Conservation (phyloP, 2,329 filamentous ascomycete genomes). For the Beauveria varroae region DNA sequence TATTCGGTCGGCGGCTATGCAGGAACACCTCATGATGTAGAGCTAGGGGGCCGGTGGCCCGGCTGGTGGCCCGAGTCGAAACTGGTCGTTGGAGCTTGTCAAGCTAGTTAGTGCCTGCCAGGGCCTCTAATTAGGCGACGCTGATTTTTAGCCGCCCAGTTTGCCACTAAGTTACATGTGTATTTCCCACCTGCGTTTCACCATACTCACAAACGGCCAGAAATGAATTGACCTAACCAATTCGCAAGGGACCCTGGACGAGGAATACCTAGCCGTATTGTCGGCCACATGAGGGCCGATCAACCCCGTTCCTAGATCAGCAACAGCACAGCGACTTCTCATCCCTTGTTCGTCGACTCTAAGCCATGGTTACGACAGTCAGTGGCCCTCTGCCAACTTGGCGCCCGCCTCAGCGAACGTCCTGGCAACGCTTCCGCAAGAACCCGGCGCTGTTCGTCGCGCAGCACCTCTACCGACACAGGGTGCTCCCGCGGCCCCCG, state of each 20-base stretch:
- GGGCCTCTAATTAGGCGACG: background rate
- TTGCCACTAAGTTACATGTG: background rate
- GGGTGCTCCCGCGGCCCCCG: background rate
- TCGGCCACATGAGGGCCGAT: background rate
- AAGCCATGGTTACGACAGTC: background rate
- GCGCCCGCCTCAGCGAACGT: background rate
- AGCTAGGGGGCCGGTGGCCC: too few species aligned
- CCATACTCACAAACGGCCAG: background rate
- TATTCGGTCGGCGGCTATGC: too few species aligned
- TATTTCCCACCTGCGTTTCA: background rate
- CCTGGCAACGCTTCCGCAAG: constrained; percentile 5
- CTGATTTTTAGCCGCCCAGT: background rate
- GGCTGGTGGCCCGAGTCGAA: too few species aligned
- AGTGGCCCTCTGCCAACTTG: background rate
- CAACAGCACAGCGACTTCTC: background rate
- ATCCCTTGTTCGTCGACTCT: background rate
- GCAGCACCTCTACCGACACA: constrained; percentile 1
- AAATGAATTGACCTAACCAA: background rate
- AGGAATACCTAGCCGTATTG: background rate
- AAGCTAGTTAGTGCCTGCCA: too few species aligned
- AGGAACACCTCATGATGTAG: too few species aligned
- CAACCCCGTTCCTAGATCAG: background rate
- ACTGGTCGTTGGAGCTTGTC: too few species aligned
- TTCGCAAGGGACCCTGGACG: background rate
- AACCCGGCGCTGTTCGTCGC: background rate